Conservation (phyloP, 2,329 filamentous ascomycete genomes). For the Drechslerella dactyloides region DNA sequence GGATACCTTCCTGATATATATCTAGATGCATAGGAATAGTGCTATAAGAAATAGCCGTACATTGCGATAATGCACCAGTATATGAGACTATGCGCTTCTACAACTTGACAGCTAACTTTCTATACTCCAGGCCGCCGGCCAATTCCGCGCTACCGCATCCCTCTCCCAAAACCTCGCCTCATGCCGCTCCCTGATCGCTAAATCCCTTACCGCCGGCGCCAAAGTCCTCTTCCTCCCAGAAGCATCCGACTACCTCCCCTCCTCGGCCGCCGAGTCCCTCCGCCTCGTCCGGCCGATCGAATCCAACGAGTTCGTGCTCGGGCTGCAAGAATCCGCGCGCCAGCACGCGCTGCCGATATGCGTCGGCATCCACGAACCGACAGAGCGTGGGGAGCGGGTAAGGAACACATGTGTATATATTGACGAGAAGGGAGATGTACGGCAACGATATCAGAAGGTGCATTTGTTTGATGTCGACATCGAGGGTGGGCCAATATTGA, state of each 20-base stretch:
- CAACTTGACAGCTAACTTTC: background rate
- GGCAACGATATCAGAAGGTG: conserved; percentile 79
- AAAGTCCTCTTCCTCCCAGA: conserved; percentile 92
- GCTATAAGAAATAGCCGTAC: background rate
- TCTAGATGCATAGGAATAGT: too few species aligned
- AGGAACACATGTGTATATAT: conserved; percentile 74
- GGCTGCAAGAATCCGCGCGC: conserved; percentile 72
- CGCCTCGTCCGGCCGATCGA: conserved; percentile 72
- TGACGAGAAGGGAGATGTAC: conserved; percentile 66
- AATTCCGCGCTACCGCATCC: conserved; percentile 83
- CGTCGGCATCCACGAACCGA: conserved; percentile 84
- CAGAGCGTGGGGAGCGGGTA: conserved; percentile 63
- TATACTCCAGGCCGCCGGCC: conserved; percentile 63
- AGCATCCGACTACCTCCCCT: conserved; percentile 85
- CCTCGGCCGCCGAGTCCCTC: conserved; percentile 70
- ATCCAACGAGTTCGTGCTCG: conserved; percentile 75
- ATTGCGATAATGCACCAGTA: background rate
- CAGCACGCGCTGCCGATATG: conserved; percentile 73
- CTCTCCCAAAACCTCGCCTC: conserved; percentile 80
- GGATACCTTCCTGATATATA: too few species aligned
- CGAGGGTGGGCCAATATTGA: conserved; percentile 65
- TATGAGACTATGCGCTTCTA: background rate
- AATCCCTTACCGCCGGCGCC: conserved; percentile 76
- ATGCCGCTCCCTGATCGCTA: conserved; percentile 73
- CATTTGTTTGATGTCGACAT: conserved; percentile 82